Evolutionary conservation across 352 stramenopile genomes (phyloP).

Genomic region (Phytophthora parvispora): DNA sequence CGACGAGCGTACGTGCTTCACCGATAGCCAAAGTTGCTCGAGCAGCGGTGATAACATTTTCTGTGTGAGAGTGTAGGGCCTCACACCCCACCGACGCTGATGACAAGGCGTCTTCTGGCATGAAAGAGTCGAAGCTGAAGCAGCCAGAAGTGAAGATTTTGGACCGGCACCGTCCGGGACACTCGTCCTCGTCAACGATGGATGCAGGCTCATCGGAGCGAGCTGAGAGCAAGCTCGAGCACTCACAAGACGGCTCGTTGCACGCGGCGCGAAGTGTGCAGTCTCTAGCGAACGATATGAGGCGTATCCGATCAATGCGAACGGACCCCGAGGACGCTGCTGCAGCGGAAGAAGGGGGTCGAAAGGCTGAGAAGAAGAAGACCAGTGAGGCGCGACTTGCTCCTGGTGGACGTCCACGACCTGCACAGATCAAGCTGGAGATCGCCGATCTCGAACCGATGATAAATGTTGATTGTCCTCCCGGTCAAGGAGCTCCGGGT

Average conservation of each 20-base stretch:
- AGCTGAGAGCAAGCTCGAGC: conserved; percentile 57
- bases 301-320: conserved; percentile 74
- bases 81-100: conserved; percentile 26
- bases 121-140: conserved; percentile 84
- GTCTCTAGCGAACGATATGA: conserved; percentile 84
- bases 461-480: conserved; percentile 17
- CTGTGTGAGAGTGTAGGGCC: conserved; percentile 14
- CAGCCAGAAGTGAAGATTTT: conserved; percentile 70
- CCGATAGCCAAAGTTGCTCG: background rate
- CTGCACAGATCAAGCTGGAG: conserved; percentile 82
- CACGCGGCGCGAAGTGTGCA: conserved; percentile 84
- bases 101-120: conserved; percentile 20
- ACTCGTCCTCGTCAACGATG: conserved; percentile 23
- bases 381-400: conserved; percentile 18
- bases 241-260: conserved; percentile 33
- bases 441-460: conserved; percentile 58
- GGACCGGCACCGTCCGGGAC: conserved; percentile 40
- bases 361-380: conserved; percentile 69
- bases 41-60: background rate
- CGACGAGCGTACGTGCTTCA: conserved; percentile 36
- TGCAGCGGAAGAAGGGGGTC: conserved; percentile 32
- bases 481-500: conserved; percentile 26
- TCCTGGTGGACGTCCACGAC: conserved; percentile 26
- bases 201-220: conserved; percentile 28
- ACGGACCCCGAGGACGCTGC: conserved; percentile 29